These are phyloP conservation scores for Arctium lappa DNA, from an alignment of 129 eudicot species.

Conservation along the genomic window DNA sequence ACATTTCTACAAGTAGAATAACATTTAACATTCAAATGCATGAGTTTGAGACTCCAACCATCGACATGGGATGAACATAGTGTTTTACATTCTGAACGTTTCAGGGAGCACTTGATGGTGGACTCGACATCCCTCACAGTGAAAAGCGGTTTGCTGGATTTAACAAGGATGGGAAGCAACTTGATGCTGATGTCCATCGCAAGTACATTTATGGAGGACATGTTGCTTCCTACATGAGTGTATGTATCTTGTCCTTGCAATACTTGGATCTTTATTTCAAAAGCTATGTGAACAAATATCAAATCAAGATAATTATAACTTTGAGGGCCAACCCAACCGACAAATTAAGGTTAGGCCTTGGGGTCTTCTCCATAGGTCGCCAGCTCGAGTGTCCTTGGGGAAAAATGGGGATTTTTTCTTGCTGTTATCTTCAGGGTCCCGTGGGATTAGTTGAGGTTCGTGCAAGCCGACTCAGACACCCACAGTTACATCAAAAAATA, in stretches of 20 bases:
- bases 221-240: constrained; percentile 79
- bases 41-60: neutral
- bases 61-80: neutral
- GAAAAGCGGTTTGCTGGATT: constrained; percentile 96
- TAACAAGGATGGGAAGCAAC: constrained; percentile 70
- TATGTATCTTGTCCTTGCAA: neutral
- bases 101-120: constrained; percentile 99
- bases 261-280: neutral
- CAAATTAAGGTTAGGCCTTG: no score
- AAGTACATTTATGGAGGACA: constrained; percentile 93
- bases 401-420: no score
- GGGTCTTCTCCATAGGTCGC: no score
- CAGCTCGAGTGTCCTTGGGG: no score
- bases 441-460: no score
- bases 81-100: neutral
- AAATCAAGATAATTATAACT: no score
- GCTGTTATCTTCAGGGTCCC: no score
- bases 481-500: no score
- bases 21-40: neutral
- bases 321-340: no score
- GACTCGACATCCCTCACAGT: constrained; percentile 94
- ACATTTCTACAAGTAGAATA: neutral
- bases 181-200: constrained; percentile 84
- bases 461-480: no score
- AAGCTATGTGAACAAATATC: neutral